Percentiles rank a stretch among this genome's conserved stretches.
These are phyloP conservation scores for Aureobasidium vineae DNA, from an alignment of 2,329 filamentous ascomycete species.

Conservation along the genomic window DNA sequence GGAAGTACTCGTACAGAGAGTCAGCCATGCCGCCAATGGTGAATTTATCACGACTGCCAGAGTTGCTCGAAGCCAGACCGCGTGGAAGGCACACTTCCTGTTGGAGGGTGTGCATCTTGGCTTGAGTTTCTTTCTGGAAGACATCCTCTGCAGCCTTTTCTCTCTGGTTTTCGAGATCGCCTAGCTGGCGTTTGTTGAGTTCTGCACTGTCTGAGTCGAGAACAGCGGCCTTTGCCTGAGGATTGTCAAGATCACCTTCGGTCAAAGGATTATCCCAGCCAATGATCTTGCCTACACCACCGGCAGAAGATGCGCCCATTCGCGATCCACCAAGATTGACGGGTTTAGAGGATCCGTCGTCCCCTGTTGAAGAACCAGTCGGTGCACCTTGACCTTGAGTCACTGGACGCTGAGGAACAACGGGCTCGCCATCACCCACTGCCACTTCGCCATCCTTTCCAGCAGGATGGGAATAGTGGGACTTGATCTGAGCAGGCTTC, in stretches of 20 bases:
- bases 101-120: background rate
- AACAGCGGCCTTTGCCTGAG: slow-evolving; percentile 5
- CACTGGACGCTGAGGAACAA: background rate
- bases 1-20: slow-evolving; percentile 58
- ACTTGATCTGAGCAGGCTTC: slow-evolving; percentile 45
- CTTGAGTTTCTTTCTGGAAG: slow-evolving; percentile 22
- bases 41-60: slow-evolving; percentile 51
- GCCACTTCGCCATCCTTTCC: background rate
- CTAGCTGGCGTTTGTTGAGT: slow-evolving; percentile 23
- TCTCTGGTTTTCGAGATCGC: slow-evolving; percentile 14
- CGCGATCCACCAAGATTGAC: slow-evolving; percentile 10
- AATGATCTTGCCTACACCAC: slow-evolving; percentile 29
- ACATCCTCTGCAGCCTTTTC: background rate
- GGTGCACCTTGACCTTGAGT: slow-evolving; percentile 2
- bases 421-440: slow-evolving; percentile 11
- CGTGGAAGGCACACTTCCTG: slow-evolving; percentile 56
- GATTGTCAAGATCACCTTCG: slow-evolving; percentile 29
- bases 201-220: background rate
- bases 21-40: slow-evolving; percentile 57
- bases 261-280: slow-evolving; percentile 29
- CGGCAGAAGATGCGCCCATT: slow-evolving; percentile 3
- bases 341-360: slow-evolving; percentile 18
- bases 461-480: slow-evolving; percentile 14
- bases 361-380: slow-evolving; percentile 2
- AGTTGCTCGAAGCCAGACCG: slow-evolving; percentile 53